Evolutionary conservation across 2,329 filamentous ascomycete genomes (phyloP), one percentile per base, ranked within the genome.

Genomic region (Colletotrichum sp.): DNA sequence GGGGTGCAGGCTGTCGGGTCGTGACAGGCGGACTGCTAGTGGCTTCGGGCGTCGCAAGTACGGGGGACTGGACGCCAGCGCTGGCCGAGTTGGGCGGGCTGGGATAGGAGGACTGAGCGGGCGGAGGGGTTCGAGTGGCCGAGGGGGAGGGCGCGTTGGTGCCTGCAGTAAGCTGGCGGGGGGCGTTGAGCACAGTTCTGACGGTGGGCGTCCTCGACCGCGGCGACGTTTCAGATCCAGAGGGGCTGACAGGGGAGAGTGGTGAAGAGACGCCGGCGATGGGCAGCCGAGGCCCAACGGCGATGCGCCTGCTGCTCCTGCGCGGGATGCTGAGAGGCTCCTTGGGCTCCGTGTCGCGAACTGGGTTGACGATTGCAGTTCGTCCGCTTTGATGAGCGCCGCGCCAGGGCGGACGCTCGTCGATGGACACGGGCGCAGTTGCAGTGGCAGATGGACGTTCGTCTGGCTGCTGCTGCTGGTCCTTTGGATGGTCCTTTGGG

Each of bases 361-460:
- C 89, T 5, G 93, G 92, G 59, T 89, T 88, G 38, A 94, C 89
- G 71, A 95, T 87, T 43, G 90, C 87, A 56, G 89, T 89, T 77
- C 94, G 90, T 32, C 94, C 94, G 81, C 92, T 95, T 48, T 92
- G 91, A 24, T 94, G 94, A 48, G 92, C 91, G 21, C 94, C 94
- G 79, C 92, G 93, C 94, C 94, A 96, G 73, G 92, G 88, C 7
- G 92, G 91, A 26, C 88, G 86, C 67, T 81, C 86, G 30, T 88
- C 86, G 69, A 86, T 55, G 74, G 74, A 28, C 14, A 62, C 62
- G 21, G 74, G 67, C 10, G 67, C 71, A 9, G 74, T 56, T n/a
- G 79, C 73, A 21, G 78, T 8, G 77, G 76, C 26, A 80, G 78
- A n/a, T 78, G 75, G 69, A 80, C 77, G 30, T 78, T 71, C 56